These are phyloP conservation scores for Yarrowia galli DNA, from an alignment of 1,139 yeast genomes.

Conservation along the genomic window DNA sequence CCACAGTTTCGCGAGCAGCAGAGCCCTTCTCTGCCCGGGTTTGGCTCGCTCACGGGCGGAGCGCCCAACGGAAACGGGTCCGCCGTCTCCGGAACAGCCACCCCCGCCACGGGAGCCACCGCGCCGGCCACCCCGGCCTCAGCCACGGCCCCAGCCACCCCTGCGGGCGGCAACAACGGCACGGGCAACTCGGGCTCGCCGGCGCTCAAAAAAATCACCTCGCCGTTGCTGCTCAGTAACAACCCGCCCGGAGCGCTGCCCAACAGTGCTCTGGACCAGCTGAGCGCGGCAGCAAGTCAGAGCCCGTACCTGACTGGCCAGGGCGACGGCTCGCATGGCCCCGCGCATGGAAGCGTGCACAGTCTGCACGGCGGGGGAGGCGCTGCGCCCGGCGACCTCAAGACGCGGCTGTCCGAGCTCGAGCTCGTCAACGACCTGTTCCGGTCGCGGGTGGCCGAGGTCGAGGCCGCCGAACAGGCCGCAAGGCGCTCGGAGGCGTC, in stretches of 20 bases:
- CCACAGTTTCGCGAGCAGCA: slow-evolving; percentile 24
- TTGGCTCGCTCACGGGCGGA: not conserved
- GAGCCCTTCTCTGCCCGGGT: slow-evolving; percentile 12
- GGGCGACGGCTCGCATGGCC: slow-evolving; percentile 10
- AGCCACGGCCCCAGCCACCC: slow-evolving; percentile 20
- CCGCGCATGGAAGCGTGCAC: too few species aligned
- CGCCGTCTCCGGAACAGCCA: not conserved
- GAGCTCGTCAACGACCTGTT: slow-evolving; percentile 89
- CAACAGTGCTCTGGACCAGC: slow-evolving; percentile 36
- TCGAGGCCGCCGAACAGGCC: slow-evolving; percentile 57
- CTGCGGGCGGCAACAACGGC: not conserved
- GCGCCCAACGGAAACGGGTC: not conserved
- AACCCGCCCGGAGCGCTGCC: slow-evolving; percentile 22
- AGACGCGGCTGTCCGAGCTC: slow-evolving; percentile 83
- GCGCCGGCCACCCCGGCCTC: slow-evolving; percentile 10
- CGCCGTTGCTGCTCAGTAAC: slow-evolving; percentile 31
- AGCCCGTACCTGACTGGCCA: slow-evolving; percentile 30
- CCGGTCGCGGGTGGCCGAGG: slow-evolving; percentile 78
- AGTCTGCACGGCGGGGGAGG: slow-evolving; percentile 41
- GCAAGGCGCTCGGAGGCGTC: slow-evolving; percentile 43
- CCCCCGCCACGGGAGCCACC: slow-evolving; percentile 3
- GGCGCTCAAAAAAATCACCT: slow-evolving; percentile 30
- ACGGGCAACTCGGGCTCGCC: not conserved
- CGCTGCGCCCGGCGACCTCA: slow-evolving; percentile 50
- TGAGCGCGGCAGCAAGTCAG: slow-evolving; percentile 30